Evolutionary conservation across 768 basidiomycete species (phyloP).

Genomic region (Suillus fuscotomentosus): DNA sequence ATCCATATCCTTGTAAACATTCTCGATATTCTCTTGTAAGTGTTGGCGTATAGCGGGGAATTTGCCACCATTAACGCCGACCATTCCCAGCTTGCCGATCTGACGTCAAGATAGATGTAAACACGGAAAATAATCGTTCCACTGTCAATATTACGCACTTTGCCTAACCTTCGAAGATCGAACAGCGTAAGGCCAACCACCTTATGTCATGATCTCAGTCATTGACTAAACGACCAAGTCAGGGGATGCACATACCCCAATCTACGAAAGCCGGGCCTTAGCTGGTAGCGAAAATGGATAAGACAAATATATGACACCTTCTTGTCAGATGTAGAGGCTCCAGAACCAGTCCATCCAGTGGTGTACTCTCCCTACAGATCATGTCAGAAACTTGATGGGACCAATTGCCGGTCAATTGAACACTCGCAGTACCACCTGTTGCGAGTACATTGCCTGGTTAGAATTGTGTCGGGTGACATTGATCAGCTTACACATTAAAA

Average conservation of each 20-base stretch:
- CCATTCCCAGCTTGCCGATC: conserved; percentile 81
- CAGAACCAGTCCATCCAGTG: conserved; percentile 89
- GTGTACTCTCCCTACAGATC: conserved; percentile 79
- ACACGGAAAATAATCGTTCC: conserved; percentile 9
- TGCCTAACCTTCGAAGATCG: conserved; percentile 81
- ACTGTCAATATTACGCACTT: conserved; percentile 41
- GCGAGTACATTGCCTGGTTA: conserved; percentile 8
- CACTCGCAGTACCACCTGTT: conserved; percentile 47
- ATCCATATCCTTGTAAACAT: conserved; percentile 87
- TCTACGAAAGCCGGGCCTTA: conserved; percentile 37
- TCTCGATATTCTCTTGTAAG: conserved; percentile 76
- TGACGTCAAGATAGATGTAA: conserved; percentile 20
- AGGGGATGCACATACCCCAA: conserved; percentile 51
- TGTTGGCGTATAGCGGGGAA: conserved; percentile 85
- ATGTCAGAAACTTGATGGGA: conserved; percentile 1
- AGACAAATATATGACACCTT: conserved; percentile 50
- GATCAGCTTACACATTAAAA: conserved; percentile 69
- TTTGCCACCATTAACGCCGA: conserved; percentile 84
- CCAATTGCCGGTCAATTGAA: not conserved
- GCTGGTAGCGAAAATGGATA: not conserved
- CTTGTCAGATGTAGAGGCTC: conserved; percentile 94
- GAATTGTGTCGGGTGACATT: not conserved
- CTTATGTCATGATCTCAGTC: conserved; percentile 36
- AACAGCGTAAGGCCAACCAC: conserved; percentile 90
- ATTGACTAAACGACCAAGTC: conserved; percentile 11